Base-by-base conservation (phyloP, 106 monocot species). In the Chionographis japonica region DNA sequence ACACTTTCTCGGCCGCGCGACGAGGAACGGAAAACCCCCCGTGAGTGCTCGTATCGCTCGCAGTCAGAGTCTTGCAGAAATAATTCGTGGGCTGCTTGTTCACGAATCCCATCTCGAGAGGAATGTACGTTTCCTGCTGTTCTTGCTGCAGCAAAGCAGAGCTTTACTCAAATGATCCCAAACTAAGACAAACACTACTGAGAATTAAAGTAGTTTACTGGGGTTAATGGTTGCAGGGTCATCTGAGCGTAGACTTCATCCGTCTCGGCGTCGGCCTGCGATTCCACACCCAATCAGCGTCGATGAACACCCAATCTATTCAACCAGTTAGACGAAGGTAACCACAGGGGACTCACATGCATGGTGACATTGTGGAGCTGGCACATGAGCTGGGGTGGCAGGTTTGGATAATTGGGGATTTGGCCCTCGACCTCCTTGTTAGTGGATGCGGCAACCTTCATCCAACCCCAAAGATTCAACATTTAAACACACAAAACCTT, bases 351-450 rank as follows among this genome's bases (percentile, higher is more conserved):
- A 77, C 92, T 75, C 69, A 93, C 93, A 61, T 89, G 93, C 93
- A 93, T 86, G 41, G 93, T 93, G 20, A 84, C 89, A 77, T 89
- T 75, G 37, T 86, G 93, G 40, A 93, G 89, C 61, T 93, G 93
- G 77, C 93, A 93, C n/a, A 93, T 86, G 60, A 89, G 67, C 55
- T 93, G 93, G 9, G 93, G 84, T 63, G 78, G 84, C 77, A 93
- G 68, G 60, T 79, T 93, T 0, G 93, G 88, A 50, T 93, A 93
- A 72, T 89, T 89, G 6, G 93, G 93, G 69, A 93, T 89, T 41
- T 89, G 89, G 12, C 88, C 86, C 40, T 89, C 86, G 6, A 93
- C 84, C 61, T 93, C 93, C 89, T 84, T 93, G 65, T 89, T 93
- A 3, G 86, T 93, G 7, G 93, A 89, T 13, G 74, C 88, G 16